Conservation (phyloP, 164 flowering plant species). For the Nymphaea colorata region DNA sequence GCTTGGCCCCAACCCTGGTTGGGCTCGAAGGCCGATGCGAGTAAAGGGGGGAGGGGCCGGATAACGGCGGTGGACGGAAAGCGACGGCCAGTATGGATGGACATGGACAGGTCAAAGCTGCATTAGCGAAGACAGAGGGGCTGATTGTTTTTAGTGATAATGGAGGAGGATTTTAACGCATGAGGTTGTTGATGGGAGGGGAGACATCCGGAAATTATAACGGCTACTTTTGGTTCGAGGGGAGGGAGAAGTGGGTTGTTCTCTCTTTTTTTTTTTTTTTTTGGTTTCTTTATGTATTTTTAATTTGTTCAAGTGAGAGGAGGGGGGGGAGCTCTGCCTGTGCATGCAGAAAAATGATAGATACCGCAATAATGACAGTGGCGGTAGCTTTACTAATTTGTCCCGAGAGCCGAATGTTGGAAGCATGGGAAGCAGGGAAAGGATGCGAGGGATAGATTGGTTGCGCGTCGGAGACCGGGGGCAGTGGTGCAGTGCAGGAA, state of each 20-base stretch:
- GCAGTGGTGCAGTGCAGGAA: slow-evolving; percentile 19
- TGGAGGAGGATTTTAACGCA: background rate
- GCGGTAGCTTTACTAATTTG: slow-evolving; percentile 15
- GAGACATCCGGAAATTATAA: background rate
- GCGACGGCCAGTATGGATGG: slow-evolving; percentile 2
- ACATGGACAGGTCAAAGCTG: slow-evolving; percentile 1
- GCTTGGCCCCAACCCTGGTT: background rate
- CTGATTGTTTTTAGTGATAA: no score
- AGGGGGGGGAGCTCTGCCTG: background rate
- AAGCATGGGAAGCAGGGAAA: slow-evolving; percentile 48
- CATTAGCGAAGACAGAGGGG: background rate
- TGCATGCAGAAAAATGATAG: slow-evolving; percentile 10
- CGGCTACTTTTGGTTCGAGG: background rate
- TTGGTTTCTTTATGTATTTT: background rate
- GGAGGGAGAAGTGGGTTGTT: background rate
- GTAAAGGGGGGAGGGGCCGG: background rate
- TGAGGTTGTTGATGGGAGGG: no score
- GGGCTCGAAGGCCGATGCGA: slow-evolving; percentile 1
- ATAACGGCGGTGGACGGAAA: slow-evolving; percentile 2
- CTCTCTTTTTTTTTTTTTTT: background rate
- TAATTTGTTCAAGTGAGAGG: background rate
- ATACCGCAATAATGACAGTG: slow-evolving; percentile 12
- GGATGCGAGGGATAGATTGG: background rate
- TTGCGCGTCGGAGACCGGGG: slow-evolving; percentile 1
- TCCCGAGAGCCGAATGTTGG: slow-evolving; percentile 50